phyloP scores from a whole-genome alignment of 768 basidiomycete species.

The Tricholoma flavovirens region DNA sequence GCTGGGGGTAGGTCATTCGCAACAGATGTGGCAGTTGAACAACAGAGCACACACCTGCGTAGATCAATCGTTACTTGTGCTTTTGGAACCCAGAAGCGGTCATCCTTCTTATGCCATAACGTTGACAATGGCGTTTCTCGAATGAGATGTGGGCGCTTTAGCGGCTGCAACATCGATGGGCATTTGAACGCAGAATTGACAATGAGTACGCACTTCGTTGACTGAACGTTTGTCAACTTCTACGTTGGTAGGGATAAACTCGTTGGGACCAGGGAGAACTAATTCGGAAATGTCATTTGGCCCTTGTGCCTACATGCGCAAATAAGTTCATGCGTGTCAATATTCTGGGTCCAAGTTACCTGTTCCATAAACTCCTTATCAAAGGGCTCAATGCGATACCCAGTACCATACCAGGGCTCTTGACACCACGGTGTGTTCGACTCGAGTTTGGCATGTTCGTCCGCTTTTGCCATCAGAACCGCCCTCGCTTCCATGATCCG shows the following conservation, averaged over 20 bases:
- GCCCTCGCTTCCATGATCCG: constrained; percentile 56
- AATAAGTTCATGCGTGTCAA: constrained; percentile 1
- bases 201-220: constrained; percentile 38
- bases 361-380: constrained; percentile 55
- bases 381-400: constrained; percentile 71
- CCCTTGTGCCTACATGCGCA: constrained; percentile 47
- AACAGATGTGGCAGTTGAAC: not conserved
- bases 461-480: constrained; percentile 74
- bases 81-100: constrained; percentile 93
- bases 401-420: constrained; percentile 92
- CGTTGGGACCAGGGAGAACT: constrained; percentile 77
- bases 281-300: constrained; percentile 64
- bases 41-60: constrained; percentile 48
- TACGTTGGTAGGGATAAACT: constrained; percentile 85
- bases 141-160: constrained; percentile 70
- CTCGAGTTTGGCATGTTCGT: constrained; percentile 48
- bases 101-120: constrained; percentile 97
- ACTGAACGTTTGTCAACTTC: constrained; percentile 75
- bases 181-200: constrained; percentile 4
- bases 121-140: constrained; percentile 63
- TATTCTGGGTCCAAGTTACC: constrained; percentile 24
- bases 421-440: constrained; percentile 50
- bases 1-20: constrained; percentile 27
- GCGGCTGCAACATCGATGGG: constrained; percentile 42
- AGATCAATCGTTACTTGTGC: constrained; percentile 73